Evolutionary conservation across 2,329 filamentous ascomycete species (phyloP), one percentile per base, ranked within the genome.

Genomic region (Stromatinia cepivora): DNA sequence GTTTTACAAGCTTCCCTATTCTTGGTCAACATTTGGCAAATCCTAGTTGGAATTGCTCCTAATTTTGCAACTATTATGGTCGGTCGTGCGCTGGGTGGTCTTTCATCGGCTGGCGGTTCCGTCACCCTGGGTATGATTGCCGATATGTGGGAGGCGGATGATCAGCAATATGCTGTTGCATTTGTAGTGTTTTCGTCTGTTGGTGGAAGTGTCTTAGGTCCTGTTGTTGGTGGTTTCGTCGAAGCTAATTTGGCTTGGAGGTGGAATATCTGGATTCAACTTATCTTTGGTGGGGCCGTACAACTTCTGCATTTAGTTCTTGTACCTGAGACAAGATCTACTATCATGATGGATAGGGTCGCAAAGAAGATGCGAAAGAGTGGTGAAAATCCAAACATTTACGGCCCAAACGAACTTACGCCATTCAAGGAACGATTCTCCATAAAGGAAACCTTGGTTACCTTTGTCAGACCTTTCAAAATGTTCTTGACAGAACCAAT

Each of bases 191-290:
- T 94, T 75, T 93, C 91, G 0, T 93, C 91, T 0, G 91, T 94
- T 22, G 90, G 88, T 34, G 92, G 91, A 17, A 92, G 90, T 0
- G 87, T 93, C 11, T 83, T 94, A 1, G 92, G 91, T 0, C 91
- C 91, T 13, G 89, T 94, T 56, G 84, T 93, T n/a, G 92, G 91
- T 73, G 92, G 91, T 0, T 93, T 93, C 75, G 86, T 90, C 25
- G 86, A 93, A 78, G 79, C 86, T 45, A 88, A 87, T 73, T 82
- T 91, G 0, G 77, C 81, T 36, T 95, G 92, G 92, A 85, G 86
- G 73, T 93, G 90, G 90, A 87, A 85, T 67, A 93, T 94, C 78
- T 95, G 92, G 92, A 91, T 94, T 70, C 91, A 94, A 79, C 85
- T 94, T 72, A 93, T 94, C 73, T 88, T 94, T 66, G 92, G 92